Evolutionary conservation across 2,329 filamentous ascomycete species (phyloP).

Genomic region (Colletotrichum tofieldiae): DNA sequence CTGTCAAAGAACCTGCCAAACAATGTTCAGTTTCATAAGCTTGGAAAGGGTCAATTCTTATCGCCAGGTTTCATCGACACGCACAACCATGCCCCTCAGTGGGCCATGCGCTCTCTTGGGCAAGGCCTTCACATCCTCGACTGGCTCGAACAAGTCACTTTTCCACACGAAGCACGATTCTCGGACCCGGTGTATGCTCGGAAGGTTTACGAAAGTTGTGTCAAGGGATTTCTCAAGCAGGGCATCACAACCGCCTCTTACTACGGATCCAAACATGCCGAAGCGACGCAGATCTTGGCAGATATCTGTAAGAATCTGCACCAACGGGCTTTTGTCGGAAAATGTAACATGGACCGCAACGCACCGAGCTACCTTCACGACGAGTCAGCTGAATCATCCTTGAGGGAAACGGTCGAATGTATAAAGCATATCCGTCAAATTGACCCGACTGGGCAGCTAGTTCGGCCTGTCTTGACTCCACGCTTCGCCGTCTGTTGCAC

Average conservation of each 20-base stretch:
- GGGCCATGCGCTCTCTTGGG: conserved; percentile 64
- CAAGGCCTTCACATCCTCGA: conserved; percentile 70
- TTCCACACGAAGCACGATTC: conserved; percentile 76
- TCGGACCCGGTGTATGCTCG: conserved; percentile 67
- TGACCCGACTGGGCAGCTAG: conserved; percentile 60
- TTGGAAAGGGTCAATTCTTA: conserved; percentile 65
- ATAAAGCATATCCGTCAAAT: conserved; percentile 63
- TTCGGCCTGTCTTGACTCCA: conserved; percentile 69
- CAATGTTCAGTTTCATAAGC: conserved; percentile 47
- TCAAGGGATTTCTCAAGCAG: conserved; percentile 73
- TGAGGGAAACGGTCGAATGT: conserved; percentile 65
- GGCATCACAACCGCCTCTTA: conserved; percentile 75
- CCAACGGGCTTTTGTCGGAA: conserved; percentile 74
- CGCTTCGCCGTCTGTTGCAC: conserved; percentile 75
- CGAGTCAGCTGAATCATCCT: conserved; percentile 59
- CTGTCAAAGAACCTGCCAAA: conserved; percentile 16
- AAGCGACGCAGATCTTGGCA: conserved; percentile 71
- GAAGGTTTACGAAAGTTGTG: conserved; percentile 65
- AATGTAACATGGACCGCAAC: conserved; percentile 75
- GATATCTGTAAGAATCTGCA: conserved; percentile 67
- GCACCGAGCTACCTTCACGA: conserved; percentile 70
- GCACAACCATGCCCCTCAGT: conserved; percentile 77
- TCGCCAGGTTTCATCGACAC: conserved; percentile 77
- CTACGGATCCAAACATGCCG: conserved; percentile 70
- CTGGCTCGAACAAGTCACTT: conserved; percentile 77